These are phyloP conservation scores for Kodamaea neixiangensis DNA, from an alignment of 805 yeast genomes.

Conservation along the genomic window DNA sequence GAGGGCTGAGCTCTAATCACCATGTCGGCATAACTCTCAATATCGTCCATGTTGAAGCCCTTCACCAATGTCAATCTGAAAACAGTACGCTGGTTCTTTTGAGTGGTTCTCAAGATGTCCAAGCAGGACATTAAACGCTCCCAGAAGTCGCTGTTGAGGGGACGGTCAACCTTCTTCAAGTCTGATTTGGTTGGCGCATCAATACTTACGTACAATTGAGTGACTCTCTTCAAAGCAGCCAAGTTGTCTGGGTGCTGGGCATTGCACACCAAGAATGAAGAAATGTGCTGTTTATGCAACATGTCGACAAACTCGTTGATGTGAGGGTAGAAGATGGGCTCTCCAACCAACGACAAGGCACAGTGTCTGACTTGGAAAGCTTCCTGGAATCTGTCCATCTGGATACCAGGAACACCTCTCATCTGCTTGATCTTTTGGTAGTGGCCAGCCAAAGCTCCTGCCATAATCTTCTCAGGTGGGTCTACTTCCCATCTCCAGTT, in stretches of 20 bases:
- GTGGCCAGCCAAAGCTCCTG: conserved; percentile 87
- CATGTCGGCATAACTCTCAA: conserved; percentile 81
- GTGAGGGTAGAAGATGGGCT: conserved; percentile 91
- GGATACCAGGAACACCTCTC: conserved; percentile 95
- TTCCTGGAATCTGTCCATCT: conserved; percentile 84
- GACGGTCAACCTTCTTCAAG: conserved; percentile 82
- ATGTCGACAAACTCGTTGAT: conserved; percentile 81
- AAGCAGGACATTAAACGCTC: conserved; percentile 80
- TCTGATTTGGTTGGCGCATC: conserved; percentile 89
- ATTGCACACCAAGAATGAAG: conserved; percentile 88
- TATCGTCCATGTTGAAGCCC: conserved; percentile 86
- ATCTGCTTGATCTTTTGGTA: conserved; percentile 89
- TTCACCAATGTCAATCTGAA: conserved; percentile 88
- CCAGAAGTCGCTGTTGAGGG: conserved; percentile 90
- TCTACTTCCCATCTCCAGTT: conserved; percentile 95
- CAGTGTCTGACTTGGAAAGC: conserved; percentile 89
- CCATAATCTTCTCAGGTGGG: conserved; percentile 77
- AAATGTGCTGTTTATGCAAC: conserved; percentile 77
- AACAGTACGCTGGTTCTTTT: conserved; percentile 84
- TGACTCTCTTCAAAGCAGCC: conserved; percentile 67
- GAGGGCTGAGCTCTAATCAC: conserved; percentile 81
- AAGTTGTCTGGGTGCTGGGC: conserved; percentile 94
- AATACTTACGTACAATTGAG: conserved; percentile 89
- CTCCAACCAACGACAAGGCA: conserved; percentile 91
- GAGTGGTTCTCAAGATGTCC: conserved; percentile 72